Conservation (phyloP, 129 eudicot genomes). For the Calendula officinalis region DNA sequence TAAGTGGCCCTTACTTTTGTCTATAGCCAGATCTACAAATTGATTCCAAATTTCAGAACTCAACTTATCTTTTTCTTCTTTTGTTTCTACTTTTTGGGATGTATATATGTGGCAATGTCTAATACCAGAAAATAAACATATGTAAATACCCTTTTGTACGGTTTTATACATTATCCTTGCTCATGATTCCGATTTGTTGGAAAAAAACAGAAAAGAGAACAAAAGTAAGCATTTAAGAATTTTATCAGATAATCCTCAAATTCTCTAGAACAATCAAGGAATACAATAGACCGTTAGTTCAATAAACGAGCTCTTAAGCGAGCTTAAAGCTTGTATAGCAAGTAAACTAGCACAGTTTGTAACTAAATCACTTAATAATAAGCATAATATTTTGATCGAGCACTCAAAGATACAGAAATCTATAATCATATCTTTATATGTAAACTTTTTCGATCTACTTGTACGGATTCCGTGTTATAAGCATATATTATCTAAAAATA, state of each 20-base stretch:
- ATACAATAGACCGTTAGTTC: neutral
- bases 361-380: neutral
- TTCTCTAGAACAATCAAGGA: constrained; percentile 18
- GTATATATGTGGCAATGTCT: constrained; percentile 22
- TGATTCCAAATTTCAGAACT: constrained; percentile 28
- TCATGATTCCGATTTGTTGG: constrained; percentile 15
- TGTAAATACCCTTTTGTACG: constrained; percentile 15
- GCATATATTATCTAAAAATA: constrained; percentile 5
- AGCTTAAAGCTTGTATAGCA: neutral
- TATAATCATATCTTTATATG: constrained; percentile 12
- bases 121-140: constrained; percentile 23
- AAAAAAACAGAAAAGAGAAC: constrained; percentile 15
- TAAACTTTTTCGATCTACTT: constrained; percentile 15
- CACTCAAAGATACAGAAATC: constrained; percentile 30
- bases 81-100: constrained; percentile 8
- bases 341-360: constrained; percentile 10
- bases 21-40: constrained; percentile 14
- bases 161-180: constrained; percentile 28
- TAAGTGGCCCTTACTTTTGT: constrained; percentile 21
- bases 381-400: constrained; percentile 20
- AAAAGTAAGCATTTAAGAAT: constrained; percentile 25
- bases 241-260: neutral
- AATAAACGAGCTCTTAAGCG: constrained; percentile 3
- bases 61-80: constrained; percentile 13
- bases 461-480: constrained; percentile 12